A percentile compares a stretch with the other conserved stretches of the same genome.
These are phyloP conservation scores for Amaranthus hypochondriacus DNA, from an alignment of 148 eudicot species.

Conservation along the genomic window DNA sequence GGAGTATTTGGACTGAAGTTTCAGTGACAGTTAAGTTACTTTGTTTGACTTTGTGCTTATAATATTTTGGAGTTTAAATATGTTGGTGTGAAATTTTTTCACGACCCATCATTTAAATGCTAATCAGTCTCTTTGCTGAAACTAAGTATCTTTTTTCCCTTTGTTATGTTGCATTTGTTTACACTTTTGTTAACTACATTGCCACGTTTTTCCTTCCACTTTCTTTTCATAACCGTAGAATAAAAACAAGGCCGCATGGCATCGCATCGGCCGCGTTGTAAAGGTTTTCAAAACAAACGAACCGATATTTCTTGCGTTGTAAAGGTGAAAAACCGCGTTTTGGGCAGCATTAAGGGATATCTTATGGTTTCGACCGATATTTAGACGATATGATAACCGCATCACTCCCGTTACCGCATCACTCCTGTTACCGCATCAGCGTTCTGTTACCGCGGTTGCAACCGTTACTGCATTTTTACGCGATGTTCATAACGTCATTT, in stretches of 20 bases:
- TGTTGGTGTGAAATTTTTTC: slow-evolving; percentile 18
- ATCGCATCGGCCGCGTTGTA: no score
- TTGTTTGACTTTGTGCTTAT: slow-evolving; percentile 32
- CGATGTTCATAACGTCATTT: not conserved
- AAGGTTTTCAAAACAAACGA: no score
- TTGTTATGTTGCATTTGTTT: not conserved
- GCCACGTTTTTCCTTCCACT: not conserved
- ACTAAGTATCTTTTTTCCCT: not conserved
- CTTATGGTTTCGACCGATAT: no score
- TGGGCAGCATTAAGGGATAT: no score
- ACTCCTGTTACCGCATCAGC: no score
- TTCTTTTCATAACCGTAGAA: not conserved
- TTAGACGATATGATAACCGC: no score
- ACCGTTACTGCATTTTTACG: no score
- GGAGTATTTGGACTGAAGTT: slow-evolving; percentile 53
- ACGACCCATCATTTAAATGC: slow-evolving; percentile 7
- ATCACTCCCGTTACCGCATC: no score
- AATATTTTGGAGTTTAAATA: slow-evolving; percentile 23
- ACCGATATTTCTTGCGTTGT: no score
- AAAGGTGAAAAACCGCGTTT: no score
- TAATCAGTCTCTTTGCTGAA: not conserved
- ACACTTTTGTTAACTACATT: not conserved
- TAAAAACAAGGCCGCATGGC: no score
- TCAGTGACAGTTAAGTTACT: slow-evolving; percentile 50
- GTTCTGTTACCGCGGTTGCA: no score